Evolutionary conservation across 2,329 filamentous ascomycete genomes (phyloP).

Genomic region (Orbilia brochopaga): DNA sequence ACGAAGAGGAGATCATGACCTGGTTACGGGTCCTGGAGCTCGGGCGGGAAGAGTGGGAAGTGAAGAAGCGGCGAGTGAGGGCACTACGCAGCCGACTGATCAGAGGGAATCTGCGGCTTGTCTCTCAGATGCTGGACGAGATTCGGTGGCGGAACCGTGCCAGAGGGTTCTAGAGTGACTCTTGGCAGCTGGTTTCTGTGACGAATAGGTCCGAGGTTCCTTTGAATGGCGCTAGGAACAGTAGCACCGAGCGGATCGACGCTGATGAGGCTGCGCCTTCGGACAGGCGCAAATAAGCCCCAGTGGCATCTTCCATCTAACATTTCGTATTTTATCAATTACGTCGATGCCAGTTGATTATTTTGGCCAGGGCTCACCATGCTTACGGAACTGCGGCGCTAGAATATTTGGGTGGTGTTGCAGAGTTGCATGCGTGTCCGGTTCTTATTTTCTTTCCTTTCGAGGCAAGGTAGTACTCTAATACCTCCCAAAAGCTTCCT

Average conservation of each 20-base stretch:
- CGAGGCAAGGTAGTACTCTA: not conserved
- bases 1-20: constrained; percentile 54
- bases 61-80: constrained; percentile 54
- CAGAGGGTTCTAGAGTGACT: constrained; percentile 43
- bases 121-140: constrained; percentile 30
- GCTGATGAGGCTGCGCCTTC: not conserved
- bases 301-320: not conserved
- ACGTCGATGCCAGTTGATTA: not conserved
- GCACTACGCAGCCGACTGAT: constrained; percentile 34
- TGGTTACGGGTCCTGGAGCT: constrained; percentile 53
- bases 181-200: constrained; percentile 9
- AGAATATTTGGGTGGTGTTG: not conserved
- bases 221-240: not conserved
- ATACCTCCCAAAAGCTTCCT: no score
- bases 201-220: constrained; percentile 9
- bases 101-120: constrained; percentile 25
- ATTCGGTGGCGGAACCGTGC: constrained; percentile 42
- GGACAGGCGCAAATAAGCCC: not conserved
- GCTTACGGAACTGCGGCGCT: not conserved
- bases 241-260: not conserved
- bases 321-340: no score
- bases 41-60: constrained; percentile 73
- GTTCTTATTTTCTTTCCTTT: not conserved
- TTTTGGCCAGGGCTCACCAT: not conserved
- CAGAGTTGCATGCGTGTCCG: not conserved